Conservation (phyloP, 305 asterid species). For the Fraxinus angustifolia region DNA sequence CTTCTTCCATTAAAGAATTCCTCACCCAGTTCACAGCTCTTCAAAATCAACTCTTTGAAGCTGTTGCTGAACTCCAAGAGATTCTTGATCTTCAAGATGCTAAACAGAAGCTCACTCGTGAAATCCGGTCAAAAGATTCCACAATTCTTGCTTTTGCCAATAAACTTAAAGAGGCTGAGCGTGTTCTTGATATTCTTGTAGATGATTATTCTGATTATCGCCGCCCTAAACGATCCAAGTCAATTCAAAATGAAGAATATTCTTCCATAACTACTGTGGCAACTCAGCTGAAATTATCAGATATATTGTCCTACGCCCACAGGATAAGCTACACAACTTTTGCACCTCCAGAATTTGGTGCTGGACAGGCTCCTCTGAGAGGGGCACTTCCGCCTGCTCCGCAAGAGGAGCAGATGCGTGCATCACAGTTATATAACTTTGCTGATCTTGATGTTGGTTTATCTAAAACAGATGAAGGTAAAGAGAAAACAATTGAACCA, state of each 20-base stretch:
- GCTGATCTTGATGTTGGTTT: slow-evolving; percentile 82
- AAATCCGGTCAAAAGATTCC: slow-evolving; percentile 61
- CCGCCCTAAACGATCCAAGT: slow-evolving; percentile 57
- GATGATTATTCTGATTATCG: slow-evolving; percentile 80
- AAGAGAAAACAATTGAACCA: slow-evolving; percentile 56
- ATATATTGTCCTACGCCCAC: slow-evolving; percentile 72
- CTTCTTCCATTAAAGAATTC: slow-evolving; percentile 63
- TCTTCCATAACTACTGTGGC: slow-evolving; percentile 58
- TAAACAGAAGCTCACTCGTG: slow-evolving; percentile 56
- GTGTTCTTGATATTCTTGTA: slow-evolving; percentile 69
- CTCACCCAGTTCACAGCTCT: slow-evolving; percentile 50
- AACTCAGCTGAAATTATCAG: slow-evolving; percentile 64
- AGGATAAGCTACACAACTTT: slow-evolving; percentile 86
- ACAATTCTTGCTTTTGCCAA: slow-evolving; percentile 61
- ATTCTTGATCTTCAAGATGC: slow-evolving; percentile 88
- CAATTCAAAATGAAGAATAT: slow-evolving; percentile 30
- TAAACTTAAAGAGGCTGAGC: slow-evolving; percentile 69
- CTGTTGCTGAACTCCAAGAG: slow-evolving; percentile 78
- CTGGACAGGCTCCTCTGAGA: slow-evolving; percentile 69
- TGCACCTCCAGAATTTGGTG: slow-evolving; percentile 90
- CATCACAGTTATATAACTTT: slow-evolving; percentile 60
- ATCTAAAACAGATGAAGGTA: slow-evolving; percentile 59
- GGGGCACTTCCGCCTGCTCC: slow-evolving; percentile 96
- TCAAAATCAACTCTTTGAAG: slow-evolving; percentile 73
- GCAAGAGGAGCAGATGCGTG: slow-evolving; percentile 95